These are phyloP conservation scores for Paraleonurus japonicus DNA, from an alignment of 257 asterid genomes.

Conservation along the genomic window DNA sequence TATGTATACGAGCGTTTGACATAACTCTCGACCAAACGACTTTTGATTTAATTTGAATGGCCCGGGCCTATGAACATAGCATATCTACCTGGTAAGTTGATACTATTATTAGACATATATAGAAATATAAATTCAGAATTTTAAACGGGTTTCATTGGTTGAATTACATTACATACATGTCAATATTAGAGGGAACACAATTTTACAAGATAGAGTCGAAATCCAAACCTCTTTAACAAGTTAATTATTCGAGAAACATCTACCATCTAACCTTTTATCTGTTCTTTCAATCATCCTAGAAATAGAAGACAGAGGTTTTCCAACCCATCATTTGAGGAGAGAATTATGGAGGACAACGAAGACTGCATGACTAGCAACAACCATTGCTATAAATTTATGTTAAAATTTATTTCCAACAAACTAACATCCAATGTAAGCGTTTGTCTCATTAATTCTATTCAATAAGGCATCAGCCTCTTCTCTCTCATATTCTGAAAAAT, in stretches of 20 bases:
- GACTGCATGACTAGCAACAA: constrained; percentile 10
- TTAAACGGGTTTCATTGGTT: too few species aligned
- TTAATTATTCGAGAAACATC: not conserved
- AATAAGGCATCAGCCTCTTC: not conserved
- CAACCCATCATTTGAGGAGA: constrained; percentile 33
- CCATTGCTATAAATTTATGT: constrained; percentile 14
- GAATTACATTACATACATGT: too few species aligned
- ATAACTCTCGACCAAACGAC: too few species aligned
- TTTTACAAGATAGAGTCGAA: too few species aligned
- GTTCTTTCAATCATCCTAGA: not conserved
- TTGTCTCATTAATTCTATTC: constrained; percentile 10
- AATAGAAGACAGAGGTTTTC: not conserved
- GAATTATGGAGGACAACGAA: constrained; percentile 29
- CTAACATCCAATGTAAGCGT: constrained; percentile 22
- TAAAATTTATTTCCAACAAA: constrained; percentile 5
- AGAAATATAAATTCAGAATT: too few species aligned
- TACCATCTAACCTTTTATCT: not conserved
- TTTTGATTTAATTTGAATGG: too few species aligned
- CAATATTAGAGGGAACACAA: too few species aligned
- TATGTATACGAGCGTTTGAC: too few species aligned
- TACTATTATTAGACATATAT: too few species aligned
- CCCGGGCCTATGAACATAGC: too few species aligned
- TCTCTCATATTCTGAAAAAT: constrained; percentile 11
- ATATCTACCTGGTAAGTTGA: too few species aligned
- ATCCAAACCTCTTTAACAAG: too few species aligned